These are phyloP conservation scores for Cyclotella atomus DNA, from an alignment of 108 stramenopile species.

Conservation along the genomic window DNA sequence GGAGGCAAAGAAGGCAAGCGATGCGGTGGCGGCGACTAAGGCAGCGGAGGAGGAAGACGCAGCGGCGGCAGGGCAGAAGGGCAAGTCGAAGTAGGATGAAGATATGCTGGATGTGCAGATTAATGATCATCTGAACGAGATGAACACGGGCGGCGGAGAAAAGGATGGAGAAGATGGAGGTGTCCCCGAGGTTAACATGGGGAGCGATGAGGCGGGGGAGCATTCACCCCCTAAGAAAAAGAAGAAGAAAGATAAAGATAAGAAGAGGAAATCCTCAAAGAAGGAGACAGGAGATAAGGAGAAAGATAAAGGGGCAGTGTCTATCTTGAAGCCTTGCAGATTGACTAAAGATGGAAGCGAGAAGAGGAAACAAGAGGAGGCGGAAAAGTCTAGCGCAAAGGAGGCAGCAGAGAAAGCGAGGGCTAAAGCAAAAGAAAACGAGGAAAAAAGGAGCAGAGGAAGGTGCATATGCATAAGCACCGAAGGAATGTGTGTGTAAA, in stretches of 20 bases:
- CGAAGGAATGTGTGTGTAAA: neutral
- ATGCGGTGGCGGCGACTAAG: neutral
- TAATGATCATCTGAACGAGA: neutral
- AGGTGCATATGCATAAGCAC: neutral
- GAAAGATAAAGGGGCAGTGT: neutral
- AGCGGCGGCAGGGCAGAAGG: neutral
- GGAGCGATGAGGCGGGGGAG: neutral
- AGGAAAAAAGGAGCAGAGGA: neutral
- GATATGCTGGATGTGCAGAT: no score
- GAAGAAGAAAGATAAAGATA: constrained; percentile 6
- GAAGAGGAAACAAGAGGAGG: neutral
- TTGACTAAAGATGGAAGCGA: neutral
- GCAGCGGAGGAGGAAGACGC: neutral
- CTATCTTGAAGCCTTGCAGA: neutral
- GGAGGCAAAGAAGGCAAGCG: neutral
- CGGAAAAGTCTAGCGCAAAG: no score
- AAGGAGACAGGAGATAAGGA: neutral
- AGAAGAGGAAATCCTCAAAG: neutral
- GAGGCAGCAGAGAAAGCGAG: neutral
- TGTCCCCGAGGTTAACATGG: neutral
- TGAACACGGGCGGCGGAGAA: neutral
- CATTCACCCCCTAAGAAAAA: neutral
- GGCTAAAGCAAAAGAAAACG: neutral
- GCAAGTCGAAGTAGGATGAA: no score
- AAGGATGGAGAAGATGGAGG: neutral